Percentiles rank a stretch among this genome's conserved stretches.
Conservation (phyloP, 306 rosid genomes). For the Castanopsis chinensis region DNA sequence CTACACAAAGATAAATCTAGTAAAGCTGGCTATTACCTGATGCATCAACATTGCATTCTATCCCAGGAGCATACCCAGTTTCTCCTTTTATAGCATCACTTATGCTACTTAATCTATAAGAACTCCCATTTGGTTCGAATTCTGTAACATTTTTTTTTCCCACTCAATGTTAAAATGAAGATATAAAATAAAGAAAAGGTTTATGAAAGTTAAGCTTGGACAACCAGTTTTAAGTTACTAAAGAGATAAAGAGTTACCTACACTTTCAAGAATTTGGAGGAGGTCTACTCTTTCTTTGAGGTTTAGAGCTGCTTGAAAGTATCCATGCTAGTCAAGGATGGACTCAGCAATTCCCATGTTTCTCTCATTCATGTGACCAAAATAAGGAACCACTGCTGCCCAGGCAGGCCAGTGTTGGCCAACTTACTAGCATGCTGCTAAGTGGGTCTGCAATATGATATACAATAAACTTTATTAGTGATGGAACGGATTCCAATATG, state of each 20-base stretch:
- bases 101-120: slow-evolving; percentile 41
- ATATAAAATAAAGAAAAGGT: too few species aligned
- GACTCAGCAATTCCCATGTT: slow-evolving; percentile 31
- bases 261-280: slow-evolving; percentile 20
- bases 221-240: neutral
- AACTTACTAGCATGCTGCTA: neutral
- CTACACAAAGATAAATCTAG: slow-evolving; percentile 55
- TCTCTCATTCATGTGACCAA: slow-evolving; percentile 40
- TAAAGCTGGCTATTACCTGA: slow-evolving; percentile 46
- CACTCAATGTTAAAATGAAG: too few species aligned
- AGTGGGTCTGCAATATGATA: slow-evolving; percentile 9
- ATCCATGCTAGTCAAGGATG: slow-evolving; percentile 25
- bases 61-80: slow-evolving; percentile 32
- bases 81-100: slow-evolving; percentile 33
- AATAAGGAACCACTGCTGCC: slow-evolving; percentile 10
- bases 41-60: slow-evolving; percentile 51
- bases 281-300: slow-evolving; percentile 7
- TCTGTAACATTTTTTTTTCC: slow-evolving; percentile 6
- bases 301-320: slow-evolving; percentile 14
- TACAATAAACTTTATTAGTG: neutral
- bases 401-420: slow-evolving; percentile 35
- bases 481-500: too few species aligned
- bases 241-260: slow-evolving; percentile 18
- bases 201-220: neutral
- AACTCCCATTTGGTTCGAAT: slow-evolving; percentile 43